Conservation (phyloP, 768 basidiomycete species). For the Calocera cornea region DNA sequence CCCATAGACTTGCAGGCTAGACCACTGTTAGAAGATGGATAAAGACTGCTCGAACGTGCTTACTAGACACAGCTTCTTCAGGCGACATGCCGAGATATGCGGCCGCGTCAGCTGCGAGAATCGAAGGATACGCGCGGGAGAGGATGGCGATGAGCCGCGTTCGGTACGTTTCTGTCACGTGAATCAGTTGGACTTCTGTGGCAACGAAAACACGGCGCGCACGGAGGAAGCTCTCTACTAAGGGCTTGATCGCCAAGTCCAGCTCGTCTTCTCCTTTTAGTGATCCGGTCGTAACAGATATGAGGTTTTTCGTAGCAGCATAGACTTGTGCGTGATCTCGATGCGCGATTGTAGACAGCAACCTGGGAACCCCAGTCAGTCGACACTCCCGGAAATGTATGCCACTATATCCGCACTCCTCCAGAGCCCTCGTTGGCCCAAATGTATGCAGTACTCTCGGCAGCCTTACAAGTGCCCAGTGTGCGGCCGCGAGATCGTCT, state of each 20-base stretch:
- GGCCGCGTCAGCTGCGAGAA: constrained; percentile 42
- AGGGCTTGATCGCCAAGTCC: constrained; percentile 30
- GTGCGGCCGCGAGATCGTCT: constrained; percentile 34
- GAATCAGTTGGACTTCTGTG: not conserved
- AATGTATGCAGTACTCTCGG: constrained; percentile 46
- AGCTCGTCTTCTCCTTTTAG: constrained; percentile 30
- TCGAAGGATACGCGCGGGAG: constrained; percentile 49
- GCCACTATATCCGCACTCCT: constrained; percentile 24
- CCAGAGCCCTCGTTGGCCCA: constrained; percentile 44
- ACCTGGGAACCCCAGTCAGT: constrained; percentile 32
- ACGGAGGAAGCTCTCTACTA: constrained; percentile 44
- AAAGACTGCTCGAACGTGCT: constrained; percentile 6
- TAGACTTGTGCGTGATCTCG: constrained; percentile 47
- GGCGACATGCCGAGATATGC: constrained; percentile 39
- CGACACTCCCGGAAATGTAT: constrained; percentile 22
- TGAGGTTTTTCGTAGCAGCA: constrained; percentile 32
- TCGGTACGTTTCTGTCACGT: constrained; percentile 43
- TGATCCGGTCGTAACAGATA: constrained; percentile 34
- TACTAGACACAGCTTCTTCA: constrained; percentile 26
- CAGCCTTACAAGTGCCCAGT: not conserved
- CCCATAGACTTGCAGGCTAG: not conserved
- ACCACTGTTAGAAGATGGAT: not conserved
- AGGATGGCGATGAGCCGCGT: constrained; percentile 41
- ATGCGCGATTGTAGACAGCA: constrained; percentile 40
- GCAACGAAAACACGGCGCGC: constrained; percentile 15